These are phyloP conservation scores for Solanum gandarillasii DNA, from an alignment of 257 asterid species.

Conservation along the genomic window DNA sequence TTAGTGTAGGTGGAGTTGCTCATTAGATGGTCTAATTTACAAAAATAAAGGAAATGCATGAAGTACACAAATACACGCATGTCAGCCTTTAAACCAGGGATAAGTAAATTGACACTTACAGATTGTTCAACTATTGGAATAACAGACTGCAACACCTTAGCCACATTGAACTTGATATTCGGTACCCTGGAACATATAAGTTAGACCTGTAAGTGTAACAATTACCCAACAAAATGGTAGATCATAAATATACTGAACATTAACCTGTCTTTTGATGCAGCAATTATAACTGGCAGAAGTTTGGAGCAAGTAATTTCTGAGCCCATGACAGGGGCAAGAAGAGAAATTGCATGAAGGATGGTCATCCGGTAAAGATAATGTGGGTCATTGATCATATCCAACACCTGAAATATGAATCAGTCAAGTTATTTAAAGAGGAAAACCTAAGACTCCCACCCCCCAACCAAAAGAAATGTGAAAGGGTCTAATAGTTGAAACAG, in stretches of 20 bases:
- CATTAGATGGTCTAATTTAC: background rate
- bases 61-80: background rate
- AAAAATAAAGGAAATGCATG: background rate
- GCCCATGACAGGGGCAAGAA: slow-evolving; percentile 52
- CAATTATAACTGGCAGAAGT: slow-evolving; percentile 44
- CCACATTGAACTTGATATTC: slow-evolving; percentile 83
- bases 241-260: background rate
- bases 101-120: slow-evolving; percentile 29
- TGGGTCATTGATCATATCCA: slow-evolving; percentile 47
- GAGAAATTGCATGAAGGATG: slow-evolving; percentile 42
- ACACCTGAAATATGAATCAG: slow-evolving; percentile 18
- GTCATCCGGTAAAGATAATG: slow-evolving; percentile 53
- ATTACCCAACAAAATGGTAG: background rate
- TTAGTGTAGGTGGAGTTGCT: background rate
- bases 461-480: background rate
- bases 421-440: background rate
- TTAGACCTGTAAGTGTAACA: background rate
- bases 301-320: slow-evolving; percentile 39
- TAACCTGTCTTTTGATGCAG: slow-evolving; percentile 83
- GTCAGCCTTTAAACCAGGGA: background rate
- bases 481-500: background rate
- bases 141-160: slow-evolving; percentile 83
- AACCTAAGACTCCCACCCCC: background rate
- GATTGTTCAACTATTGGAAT: slow-evolving; percentile 75
- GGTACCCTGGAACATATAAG: slow-evolving; percentile 59